Evolutionary conservation across 1,284 basidiomycete genomes (phyloP).

Genomic region (Phenoliferia sp.): DNA sequence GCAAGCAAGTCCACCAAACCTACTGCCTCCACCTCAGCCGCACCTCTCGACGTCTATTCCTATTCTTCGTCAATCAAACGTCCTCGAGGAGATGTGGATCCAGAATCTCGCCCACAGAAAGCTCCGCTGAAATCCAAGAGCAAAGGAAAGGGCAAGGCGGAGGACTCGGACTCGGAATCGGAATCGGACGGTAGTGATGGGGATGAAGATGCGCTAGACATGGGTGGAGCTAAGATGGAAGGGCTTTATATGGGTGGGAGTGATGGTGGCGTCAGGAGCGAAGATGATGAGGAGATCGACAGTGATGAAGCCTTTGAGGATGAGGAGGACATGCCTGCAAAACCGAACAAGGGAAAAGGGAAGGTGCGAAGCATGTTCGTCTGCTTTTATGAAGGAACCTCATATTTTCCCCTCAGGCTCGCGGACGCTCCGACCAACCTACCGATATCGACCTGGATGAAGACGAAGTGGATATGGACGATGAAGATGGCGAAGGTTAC

Average conservation of each 20-base stretch:
- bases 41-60: conserved; percentile 17
- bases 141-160: conserved; percentile 8
- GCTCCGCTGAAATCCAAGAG: background rate
- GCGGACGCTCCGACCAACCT: background rate
- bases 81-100: conserved; percentile 22
- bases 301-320: conserved; percentile 27
- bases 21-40: conserved; percentile 14
- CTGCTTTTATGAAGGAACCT: background rate
- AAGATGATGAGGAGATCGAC: conserved; percentile 36
- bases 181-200: conserved; percentile 6
- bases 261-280: conserved; percentile 25
- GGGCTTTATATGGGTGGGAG: conserved; percentile 34
- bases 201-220: conserved; percentile 11
- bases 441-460: conserved; percentile 38
- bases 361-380: conserved; percentile 10
- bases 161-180: conserved; percentile 6
- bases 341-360: conserved; percentile 9
- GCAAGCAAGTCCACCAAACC: conserved; percentile 6
- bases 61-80: conserved; percentile 13
- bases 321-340: conserved; percentile 26
- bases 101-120: conserved; percentile 7
- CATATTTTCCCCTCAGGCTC: background rate
- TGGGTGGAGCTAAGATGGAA: conserved; percentile 24
- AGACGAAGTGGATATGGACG: conserved; percentile 36
- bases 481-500: conserved; percentile 46